Percentiles rank a stretch among this genome's conserved stretches.
Evolutionary conservation across 495 filamentous ascomycete species (phyloP).

Genomic region (Daldinia grandis): DNA sequence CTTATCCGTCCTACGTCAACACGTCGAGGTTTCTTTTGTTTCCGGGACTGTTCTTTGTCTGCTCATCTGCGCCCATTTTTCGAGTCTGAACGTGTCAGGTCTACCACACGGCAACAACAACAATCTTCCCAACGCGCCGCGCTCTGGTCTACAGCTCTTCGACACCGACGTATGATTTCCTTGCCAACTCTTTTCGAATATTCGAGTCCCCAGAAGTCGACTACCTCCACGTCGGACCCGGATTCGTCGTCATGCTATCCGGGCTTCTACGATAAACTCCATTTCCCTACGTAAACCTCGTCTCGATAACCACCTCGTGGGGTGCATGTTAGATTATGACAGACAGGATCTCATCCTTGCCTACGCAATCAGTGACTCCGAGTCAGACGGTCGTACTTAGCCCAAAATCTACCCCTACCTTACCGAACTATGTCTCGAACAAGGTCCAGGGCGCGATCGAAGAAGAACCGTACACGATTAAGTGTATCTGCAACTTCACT

Average conservation of each 20-base stretch:
- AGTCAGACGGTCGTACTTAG: conserved; percentile 59
- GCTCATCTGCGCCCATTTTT: conserved; percentile 24
- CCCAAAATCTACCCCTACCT: conserved; percentile 57
- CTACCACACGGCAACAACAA: conserved; percentile 18
- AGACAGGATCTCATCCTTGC: conserved; percentile 76
- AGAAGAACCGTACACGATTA: conserved; percentile 94
- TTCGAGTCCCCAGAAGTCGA: conserved; percentile 27
- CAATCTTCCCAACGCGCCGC: conserved; percentile 25
- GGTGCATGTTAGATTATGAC: conserved; percentile 87
- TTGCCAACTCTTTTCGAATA: conserved; percentile 10
- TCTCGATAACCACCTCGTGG: conserved; percentile 60
- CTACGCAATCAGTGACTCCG: conserved; percentile 62
- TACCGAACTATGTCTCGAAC: conserved; percentile 65
- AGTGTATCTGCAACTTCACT: conserved; percentile 90
- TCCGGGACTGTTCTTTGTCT: conserved; percentile 37
- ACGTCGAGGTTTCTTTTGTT: conserved; percentile 43
- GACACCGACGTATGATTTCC: conserved; percentile 29
- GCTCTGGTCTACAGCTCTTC: conserved; percentile 16
- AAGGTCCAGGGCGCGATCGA: conserved; percentile 63
- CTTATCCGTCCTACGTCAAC: conserved; percentile 22
- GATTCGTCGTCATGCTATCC: conserved; percentile 67
- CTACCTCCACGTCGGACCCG: conserved; percentile 50
- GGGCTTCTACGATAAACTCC: conserved; percentile 56
- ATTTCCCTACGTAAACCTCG: conserved; percentile 48
- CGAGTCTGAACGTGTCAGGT: conserved; percentile 36